These are phyloP conservation scores for Citrus unshiu DNA, from an alignment of 345 rosid genomes.

Conservation along the genomic window DNA sequence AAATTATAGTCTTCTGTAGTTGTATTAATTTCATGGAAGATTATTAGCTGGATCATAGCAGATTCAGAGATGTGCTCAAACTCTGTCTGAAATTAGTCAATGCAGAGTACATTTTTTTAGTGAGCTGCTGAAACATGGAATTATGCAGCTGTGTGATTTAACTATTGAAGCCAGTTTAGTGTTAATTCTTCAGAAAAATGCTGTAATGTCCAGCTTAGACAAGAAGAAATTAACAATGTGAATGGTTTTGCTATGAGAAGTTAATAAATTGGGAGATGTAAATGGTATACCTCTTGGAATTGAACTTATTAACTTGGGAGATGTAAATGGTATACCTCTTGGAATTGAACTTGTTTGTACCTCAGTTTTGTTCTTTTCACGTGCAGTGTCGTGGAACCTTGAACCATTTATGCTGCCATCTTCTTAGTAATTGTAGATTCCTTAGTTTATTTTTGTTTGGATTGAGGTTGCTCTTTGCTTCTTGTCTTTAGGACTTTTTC, in stretches of 20 bases:
- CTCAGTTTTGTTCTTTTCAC: not conserved
- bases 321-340: not conserved
- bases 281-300: not conserved
- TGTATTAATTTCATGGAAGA: not conserved
- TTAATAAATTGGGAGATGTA: not conserved
- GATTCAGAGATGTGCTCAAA: not conserved
- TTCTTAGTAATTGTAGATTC: not conserved
- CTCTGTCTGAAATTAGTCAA: not conserved
- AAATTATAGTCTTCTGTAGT: not conserved
- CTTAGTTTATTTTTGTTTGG: not conserved
- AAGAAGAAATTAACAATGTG: not conserved
- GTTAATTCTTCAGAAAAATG: not conserved
- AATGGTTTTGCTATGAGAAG: not conserved
- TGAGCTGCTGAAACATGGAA: not conserved
- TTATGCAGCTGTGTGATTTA: not conserved
- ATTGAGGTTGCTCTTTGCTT: not conserved
- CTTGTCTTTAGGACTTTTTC: not conserved
- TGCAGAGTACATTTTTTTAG: not conserved
- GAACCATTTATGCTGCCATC: not conserved
- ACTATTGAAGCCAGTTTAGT: not conserved
- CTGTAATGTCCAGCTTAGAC: not conserved
- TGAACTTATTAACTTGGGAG: not conserved
- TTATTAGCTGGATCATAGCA: not conserved
- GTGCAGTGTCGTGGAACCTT: slow-evolving; percentile 2
- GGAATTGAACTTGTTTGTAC: not conserved